Conservation (phyloP, 768 basidiomycete species). For the Sarcodon sp. region DNA sequence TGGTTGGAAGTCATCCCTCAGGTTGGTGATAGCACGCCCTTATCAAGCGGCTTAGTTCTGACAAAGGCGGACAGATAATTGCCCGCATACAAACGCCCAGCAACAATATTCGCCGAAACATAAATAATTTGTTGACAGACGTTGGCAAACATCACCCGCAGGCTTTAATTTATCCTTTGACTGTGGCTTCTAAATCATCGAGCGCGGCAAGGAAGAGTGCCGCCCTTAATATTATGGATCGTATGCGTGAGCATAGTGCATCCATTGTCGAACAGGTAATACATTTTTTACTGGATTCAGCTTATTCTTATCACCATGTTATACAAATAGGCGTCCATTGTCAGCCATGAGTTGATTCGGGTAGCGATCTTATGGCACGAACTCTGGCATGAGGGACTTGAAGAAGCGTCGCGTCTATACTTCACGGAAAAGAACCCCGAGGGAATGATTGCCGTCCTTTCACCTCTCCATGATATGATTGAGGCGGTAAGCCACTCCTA, state of each 20-base stretch:
- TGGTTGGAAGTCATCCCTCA: constrained; percentile 99
- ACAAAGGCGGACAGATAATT: constrained; percentile 64
- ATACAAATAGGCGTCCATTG: constrained; percentile 54
- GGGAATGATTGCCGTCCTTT: constrained; percentile 89
- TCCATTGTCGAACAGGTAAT: constrained; percentile 74
- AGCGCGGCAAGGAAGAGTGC: constrained; percentile 71
- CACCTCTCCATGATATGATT: constrained; percentile 86
- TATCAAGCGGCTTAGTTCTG: background rate
- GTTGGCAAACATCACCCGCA: constrained; percentile 97
- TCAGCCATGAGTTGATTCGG: constrained; percentile 90
- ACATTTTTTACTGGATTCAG: background rate
- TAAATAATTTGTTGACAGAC: constrained; percentile 78
- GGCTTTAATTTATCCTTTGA: constrained; percentile 89
- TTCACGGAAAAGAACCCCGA: constrained; percentile 96
- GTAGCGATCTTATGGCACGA: constrained; percentile 99
- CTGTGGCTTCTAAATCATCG: constrained; percentile 94
- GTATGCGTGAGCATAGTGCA: constrained; percentile 87
- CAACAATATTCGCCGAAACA: constrained; percentile 74
- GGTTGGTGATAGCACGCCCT: constrained; percentile 26
- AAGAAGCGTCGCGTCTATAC: constrained; percentile 93
- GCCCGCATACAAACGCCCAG: constrained; percentile 96
- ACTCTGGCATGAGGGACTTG: constrained; percentile 95
- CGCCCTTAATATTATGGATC: constrained; percentile 78
- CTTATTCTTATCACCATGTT: constrained; percentile 1
- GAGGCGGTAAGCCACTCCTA: constrained; percentile 53